Conservation (phyloP, 2,329 filamentous ascomycete species). For the Seiridium unicorne region DNA sequence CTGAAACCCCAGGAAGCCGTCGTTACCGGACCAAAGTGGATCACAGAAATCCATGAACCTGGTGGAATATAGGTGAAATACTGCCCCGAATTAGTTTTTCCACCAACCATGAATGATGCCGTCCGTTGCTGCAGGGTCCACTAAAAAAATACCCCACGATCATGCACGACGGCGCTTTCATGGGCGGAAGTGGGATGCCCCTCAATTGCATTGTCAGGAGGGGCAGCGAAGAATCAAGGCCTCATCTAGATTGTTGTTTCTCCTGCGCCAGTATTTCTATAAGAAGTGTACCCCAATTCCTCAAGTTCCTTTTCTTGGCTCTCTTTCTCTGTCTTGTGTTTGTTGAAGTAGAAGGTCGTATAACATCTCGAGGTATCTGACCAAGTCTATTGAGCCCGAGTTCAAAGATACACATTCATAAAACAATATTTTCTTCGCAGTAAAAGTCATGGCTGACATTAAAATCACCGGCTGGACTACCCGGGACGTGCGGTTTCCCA, state of each 20-base stretch:
- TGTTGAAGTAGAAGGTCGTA: neutral
- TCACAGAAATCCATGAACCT: no score
- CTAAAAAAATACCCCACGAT: constrained; percentile 7
- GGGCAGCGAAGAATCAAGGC: neutral
- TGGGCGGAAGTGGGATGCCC: neutral
- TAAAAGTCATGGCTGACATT: constrained; percentile 49
- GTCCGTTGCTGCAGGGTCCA: neutral
- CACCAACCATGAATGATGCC: constrained; percentile 1
- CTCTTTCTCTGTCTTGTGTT: neutral
- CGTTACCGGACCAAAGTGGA: neutral
- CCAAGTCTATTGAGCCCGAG: neutral
- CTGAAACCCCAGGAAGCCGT: neutral
- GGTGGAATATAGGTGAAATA: neutral
- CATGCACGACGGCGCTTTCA: neutral
- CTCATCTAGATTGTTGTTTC: neutral
- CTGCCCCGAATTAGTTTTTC: constrained; percentile 7
- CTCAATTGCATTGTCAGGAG: neutral
- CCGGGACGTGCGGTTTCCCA: constrained; percentile 77
- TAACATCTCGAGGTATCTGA: neutral
- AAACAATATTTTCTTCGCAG: neutral
- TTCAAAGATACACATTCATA: neutral
- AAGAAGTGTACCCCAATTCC: no score
- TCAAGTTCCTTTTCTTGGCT: neutral
- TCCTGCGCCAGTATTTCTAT: neutral
- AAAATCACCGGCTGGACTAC: constrained; percentile 72